Evolutionary conservation across 177 flowering plant species (phyloP).

Genomic region (Telopea speciosissima): DNA sequence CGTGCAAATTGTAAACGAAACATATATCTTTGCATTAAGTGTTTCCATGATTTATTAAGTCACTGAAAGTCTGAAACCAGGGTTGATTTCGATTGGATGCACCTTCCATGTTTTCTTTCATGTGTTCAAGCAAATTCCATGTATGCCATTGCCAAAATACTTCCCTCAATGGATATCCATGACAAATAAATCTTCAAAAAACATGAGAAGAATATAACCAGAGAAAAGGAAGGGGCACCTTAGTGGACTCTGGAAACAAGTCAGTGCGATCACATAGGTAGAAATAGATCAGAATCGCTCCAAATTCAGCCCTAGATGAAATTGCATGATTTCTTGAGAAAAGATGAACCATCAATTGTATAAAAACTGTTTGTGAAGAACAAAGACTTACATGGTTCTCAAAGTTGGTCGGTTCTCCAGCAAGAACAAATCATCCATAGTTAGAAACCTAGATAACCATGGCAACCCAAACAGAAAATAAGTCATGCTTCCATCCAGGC

Average conservation of each 20-base stretch:
- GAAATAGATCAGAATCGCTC: conserved; percentile 63
- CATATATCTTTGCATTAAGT: too few species aligned
- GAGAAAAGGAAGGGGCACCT: conserved; percentile 39
- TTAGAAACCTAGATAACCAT: conserved; percentile 55
- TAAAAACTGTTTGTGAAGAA: neutral
- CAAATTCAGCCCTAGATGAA: conserved; percentile 79
- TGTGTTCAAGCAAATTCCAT: too few species aligned
- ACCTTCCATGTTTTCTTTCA: too few species aligned
- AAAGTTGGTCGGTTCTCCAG: conserved; percentile 73
- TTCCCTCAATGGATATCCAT: neutral
- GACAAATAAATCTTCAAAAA: conserved; percentile 6
- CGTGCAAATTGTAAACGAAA: too few species aligned
- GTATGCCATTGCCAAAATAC: neutral
- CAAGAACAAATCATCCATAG: conserved; percentile 85
- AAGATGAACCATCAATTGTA: neutral
- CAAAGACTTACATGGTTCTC: conserved; percentile 69
- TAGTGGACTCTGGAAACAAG: conserved; percentile 62
- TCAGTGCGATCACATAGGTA: conserved; percentile 86
- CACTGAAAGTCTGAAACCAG: too few species aligned
- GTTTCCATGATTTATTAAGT: too few species aligned
- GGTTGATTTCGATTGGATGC: too few species aligned
- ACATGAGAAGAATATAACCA: too few species aligned
- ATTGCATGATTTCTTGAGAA: conserved; percentile 9
- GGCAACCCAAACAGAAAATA: conserved; percentile 3
- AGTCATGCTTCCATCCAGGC: conserved; percentile 4